Conservation (phyloP, 1,139 yeast species). For the Hyphopichia pseudoburtonii region DNA sequence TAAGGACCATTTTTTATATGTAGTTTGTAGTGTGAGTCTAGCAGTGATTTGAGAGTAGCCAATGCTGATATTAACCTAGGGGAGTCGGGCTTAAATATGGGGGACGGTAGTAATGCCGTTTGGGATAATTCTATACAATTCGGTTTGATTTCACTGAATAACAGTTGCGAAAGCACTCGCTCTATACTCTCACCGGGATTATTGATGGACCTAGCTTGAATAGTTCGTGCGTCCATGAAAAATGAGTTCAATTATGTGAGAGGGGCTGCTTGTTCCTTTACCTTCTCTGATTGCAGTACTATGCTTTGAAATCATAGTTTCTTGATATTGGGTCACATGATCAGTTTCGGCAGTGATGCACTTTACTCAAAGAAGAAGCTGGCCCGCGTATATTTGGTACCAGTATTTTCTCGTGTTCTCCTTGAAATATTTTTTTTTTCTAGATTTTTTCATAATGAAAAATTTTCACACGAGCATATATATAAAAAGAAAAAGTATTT, state of each 20-base stretch:
- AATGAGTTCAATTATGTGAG: too few species aligned
- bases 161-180: conserved; percentile 23
- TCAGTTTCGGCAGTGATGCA: too few species aligned
- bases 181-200: conserved; percentile 2
- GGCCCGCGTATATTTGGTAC: too few species aligned
- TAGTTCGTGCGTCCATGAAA: background rate
- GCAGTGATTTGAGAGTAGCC: conserved; percentile 7
- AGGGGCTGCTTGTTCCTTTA: too few species aligned
- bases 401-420: too few species aligned
- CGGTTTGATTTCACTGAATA: conserved; percentile 34
- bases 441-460: background rate
- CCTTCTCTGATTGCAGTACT: too few species aligned
- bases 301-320: too few species aligned
- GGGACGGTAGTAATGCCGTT: conserved; percentile 15
- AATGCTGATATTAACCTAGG: conserved; percentile 12
- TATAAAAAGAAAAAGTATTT: too few species aligned
- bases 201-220: background rate
- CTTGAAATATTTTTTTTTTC: too few species aligned
- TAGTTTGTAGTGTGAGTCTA: conserved; percentile 17
- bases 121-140: conserved; percentile 33
- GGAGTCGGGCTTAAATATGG: conserved; percentile 13
- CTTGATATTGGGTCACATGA: too few species aligned
- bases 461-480: too few species aligned
- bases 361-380: too few species aligned
- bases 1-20: conserved; percentile 16